Evolutionary conservation across 164 flowering plant species (phyloP).

Genomic region (Hamamelis virginiana): DNA sequence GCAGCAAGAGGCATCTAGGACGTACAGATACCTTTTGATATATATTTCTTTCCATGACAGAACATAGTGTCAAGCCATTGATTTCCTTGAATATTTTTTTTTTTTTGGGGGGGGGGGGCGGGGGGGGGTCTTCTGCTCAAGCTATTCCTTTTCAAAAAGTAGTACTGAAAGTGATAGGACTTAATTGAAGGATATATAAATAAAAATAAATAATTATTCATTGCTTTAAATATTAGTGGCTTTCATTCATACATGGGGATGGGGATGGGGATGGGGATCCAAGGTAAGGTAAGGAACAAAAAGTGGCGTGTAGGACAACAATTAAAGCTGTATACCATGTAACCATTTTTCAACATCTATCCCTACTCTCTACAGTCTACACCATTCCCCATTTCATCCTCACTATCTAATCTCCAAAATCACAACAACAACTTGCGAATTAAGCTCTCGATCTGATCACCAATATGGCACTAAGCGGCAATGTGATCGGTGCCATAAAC

Average conservation of each 20-base stretch:
- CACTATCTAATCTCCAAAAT: background rate
- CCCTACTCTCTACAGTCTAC: background rate
- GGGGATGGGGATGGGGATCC: too few relatives aligned
- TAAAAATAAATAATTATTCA: background rate
- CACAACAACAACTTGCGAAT: background rate
- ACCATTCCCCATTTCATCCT: background rate
- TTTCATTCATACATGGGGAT: too few relatives aligned
- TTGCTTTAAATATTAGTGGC: slow-evolving; percentile 33
- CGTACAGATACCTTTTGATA: too few relatives aligned
- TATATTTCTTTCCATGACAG: too few relatives aligned
- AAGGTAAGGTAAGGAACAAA: slow-evolving; percentile 25
- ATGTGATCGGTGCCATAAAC: slow-evolving; percentile 84
- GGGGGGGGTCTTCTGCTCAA: too few relatives aligned
- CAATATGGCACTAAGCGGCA: slow-evolving; percentile 79
- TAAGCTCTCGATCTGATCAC: background rate
- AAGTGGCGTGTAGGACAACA: background rate
- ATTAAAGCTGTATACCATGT: background rate
- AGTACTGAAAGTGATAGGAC: background rate
- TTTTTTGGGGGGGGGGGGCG: too few relatives aligned
- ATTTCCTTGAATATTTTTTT: too few relatives aligned
- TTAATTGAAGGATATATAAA: slow-evolving; percentile 8
- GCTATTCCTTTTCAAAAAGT: slow-evolving; percentile 22
- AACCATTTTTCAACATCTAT: slow-evolving; percentile 7
- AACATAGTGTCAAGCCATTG: too few relatives aligned
- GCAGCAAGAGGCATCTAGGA: too few relatives aligned